phyloP scores from a whole-genome alignment of 1,284 basidiomycete species.

The Sphaerobolus stellatus region DNA sequence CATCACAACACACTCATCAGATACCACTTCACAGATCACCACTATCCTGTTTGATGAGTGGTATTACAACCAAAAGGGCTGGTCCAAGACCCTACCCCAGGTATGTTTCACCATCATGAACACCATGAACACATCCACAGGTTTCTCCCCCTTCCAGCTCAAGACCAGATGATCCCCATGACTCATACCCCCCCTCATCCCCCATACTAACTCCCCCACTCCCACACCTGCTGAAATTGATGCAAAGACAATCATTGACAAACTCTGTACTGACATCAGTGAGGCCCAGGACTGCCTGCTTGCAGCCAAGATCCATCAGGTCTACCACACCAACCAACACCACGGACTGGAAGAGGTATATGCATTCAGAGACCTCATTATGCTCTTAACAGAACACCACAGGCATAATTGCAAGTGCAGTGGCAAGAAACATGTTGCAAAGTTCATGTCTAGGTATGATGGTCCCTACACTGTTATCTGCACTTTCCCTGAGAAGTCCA shows the following conservation, averaged over 20 bases:
- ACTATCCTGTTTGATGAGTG: too few relatives aligned
- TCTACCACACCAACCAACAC: slow-evolving; percentile 7
- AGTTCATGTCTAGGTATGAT: slow-evolving; percentile 34
- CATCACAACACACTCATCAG: too few relatives aligned
- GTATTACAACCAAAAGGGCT: too few relatives aligned
- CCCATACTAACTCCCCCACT: too few relatives aligned
- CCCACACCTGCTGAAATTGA: not conserved
- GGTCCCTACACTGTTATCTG: slow-evolving; percentile 30
- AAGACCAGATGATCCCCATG: not conserved
- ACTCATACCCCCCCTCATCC: not conserved
- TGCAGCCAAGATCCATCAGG: slow-evolving; percentile 7
- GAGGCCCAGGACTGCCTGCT: too few relatives aligned
- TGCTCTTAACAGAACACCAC: slow-evolving; percentile 28
- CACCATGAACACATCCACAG: not conserved
- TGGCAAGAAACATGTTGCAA: too few relatives aligned
- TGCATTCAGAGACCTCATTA: slow-evolving; percentile 28
- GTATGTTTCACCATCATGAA: too few relatives aligned
- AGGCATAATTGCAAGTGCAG: slow-evolving; percentile 26
- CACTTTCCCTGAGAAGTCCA: slow-evolving; percentile 21
- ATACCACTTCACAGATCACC: too few relatives aligned
- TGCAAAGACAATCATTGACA: not conserved
- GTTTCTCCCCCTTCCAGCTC: not conserved
- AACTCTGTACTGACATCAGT: not conserved
- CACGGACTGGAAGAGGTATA: slow-evolving; percentile 13
- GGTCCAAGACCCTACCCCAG: too few relatives aligned